Base-by-base conservation (phyloP, 1,139 yeast species). In the Eremothecium gossypii region DNA sequence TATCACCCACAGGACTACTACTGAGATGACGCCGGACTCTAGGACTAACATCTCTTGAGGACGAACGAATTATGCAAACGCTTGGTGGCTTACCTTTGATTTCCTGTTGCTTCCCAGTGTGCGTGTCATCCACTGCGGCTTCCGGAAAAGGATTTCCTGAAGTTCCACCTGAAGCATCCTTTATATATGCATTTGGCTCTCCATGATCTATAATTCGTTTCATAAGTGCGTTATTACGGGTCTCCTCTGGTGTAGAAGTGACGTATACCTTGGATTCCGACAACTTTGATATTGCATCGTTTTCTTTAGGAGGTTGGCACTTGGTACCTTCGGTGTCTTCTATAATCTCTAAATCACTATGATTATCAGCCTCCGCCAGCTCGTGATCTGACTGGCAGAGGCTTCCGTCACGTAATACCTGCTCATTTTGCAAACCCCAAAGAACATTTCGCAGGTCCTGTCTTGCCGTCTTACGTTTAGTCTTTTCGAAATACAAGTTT, bases 381-480 rank as follows among this genome's bases (percentile, higher is more conserved):
- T 45, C 48, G 8, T 51, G 52, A 13, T 40, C 52, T 12, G 45
- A 41, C 8, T 38, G 36, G 8, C 44, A 41, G 17, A 42, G 41
- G 23, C 35, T 42, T 6, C 46, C 47, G 17, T 49, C 47, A 31
- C 33, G 32, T 32, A 50, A 53, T 17, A 68, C 66, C 48, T 74
- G 77, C 12, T 63, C 57, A 23, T 57, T 56, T 37, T 67, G 66
- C 27, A 76, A 51, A 0, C 60, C 53, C 27, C 63, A 41, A 7
- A 70, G 45, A 2, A 57, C 53, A 14, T 54, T 52, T 39, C 76
- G 55, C 6, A 73, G 50, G 5, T 54, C 51, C 6, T 52, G 53
- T 49, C 78, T 59, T 41, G 73, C 60, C 4, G 49, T 48, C 29
- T 59, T 60, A 39, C 72, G 56, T 33, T 65, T 68, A 5, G 53